These are phyloP conservation scores for Diaporthe batatas DNA, from an alignment of 2,329 filamentous ascomycete species.

Conservation along the genomic window DNA sequence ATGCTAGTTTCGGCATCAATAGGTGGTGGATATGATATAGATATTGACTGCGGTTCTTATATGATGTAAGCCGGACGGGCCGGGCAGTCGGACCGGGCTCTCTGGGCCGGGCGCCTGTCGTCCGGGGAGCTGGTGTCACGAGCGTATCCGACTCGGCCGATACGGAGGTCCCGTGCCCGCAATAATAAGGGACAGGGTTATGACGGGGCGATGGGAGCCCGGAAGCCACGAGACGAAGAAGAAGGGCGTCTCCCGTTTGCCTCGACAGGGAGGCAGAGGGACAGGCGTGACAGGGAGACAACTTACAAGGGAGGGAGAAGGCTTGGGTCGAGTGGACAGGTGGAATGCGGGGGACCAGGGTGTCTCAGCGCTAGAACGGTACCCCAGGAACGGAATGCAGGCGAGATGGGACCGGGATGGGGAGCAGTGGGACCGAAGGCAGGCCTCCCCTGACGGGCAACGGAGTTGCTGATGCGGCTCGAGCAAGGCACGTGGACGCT, in stretches of 20 bases:
- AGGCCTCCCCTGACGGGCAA: constrained; percentile 34
- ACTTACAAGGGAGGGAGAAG: background rate
- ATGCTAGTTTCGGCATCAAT: background rate
- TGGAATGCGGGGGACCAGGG: constrained; percentile 31
- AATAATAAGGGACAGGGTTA: constrained; percentile 14
- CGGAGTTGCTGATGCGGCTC: constrained; percentile 15
- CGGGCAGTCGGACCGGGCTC: constrained; percentile 24
- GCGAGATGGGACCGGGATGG: constrained; percentile 22
- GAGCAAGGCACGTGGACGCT: constrained; percentile 15
- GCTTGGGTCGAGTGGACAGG: background rate
- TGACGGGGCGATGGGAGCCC: background rate
- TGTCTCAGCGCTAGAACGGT: constrained; percentile 31
- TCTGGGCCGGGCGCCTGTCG: constrained; percentile 16
- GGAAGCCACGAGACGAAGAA: background rate
- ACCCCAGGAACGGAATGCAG: constrained; percentile 34
- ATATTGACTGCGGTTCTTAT: background rate
- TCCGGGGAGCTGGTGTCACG: constrained; percentile 16
- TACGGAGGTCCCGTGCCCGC: background rate
- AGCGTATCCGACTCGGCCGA: constrained; percentile 16
- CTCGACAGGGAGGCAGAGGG: background rate
- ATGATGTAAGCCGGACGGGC: background rate
- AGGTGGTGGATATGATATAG: background rate
- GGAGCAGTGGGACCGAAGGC: constrained; percentile 19
- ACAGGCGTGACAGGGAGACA: too few species aligned
- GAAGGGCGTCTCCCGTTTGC: background rate